Evolutionary conservation across 768 basidiomycete species (phyloP), one percentile per base, ranked within the genome.

Genomic region (Guyanaporus albipodus): DNA sequence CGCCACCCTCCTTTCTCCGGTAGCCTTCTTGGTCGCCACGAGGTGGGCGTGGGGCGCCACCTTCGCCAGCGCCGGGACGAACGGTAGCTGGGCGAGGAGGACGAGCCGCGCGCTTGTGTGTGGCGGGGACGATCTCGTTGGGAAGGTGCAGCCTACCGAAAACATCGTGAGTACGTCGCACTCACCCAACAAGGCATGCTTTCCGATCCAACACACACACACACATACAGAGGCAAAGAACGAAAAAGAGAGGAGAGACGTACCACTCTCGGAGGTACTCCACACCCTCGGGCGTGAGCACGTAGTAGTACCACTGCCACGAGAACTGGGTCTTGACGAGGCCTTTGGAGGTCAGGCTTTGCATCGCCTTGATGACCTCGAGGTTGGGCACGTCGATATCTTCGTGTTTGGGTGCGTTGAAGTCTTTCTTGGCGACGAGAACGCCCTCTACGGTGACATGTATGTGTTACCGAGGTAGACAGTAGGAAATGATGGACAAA

Each of bases 261-360:
- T 54, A 79, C 76, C 86, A 93, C 73, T 95, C 92, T 55, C 95
- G 86, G 70, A 98, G 87, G 74, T 88, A 95, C 59, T 95, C 92
- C 55, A 98, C 85, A 63, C 96, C 96, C 71, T 98, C 96, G 42
- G 91, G 85, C 60, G 94, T 99, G 64, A 99, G 79, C 63, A 83
- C 80, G 74, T 98, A 99, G 76, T 98, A 99, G 74, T 96, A 99
- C 79, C 83, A 96, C 66, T 97, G 93, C 96, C 96, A 99, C 39
- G 88, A 92, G 79, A 98, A 98, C 67, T 92, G 95, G 58, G 96
- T 99, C 83, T 97, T 97, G 75, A 98, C 92, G 70, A 76, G 83
- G 46, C 95, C 94, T 66, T 70, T 77, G 34, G 80, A 83, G 55
- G 77, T 83, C 57, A 84, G 69, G 69, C 80, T 82, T 59, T 83